Percentiles rank a stretch among this genome's conserved stretches.
phyloP scores from a whole-genome alignment of 2,329 filamentous ascomycete genomes.

The Ophiosphaerella herpotricha region DNA sequence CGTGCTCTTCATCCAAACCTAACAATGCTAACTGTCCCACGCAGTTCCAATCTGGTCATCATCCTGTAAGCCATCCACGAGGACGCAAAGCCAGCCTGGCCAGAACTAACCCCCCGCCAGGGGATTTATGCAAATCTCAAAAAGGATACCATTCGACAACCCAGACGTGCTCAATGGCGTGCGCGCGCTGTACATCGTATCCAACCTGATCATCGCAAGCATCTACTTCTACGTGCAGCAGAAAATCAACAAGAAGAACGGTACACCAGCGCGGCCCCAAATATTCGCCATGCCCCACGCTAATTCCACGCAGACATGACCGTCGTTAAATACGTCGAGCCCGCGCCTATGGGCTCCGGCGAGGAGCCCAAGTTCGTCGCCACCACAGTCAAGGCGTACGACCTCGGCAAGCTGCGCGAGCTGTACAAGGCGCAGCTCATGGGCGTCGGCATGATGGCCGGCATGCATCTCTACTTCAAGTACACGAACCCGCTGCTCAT shows the following conservation, averaged over 20 bases:
- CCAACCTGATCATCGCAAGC: slow-evolving; percentile 80
- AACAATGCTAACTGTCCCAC: slow-evolving; percentile 27
- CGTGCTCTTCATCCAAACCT: slow-evolving; percentile 3
- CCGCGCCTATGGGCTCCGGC: slow-evolving; percentile 85
- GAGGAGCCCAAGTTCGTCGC: slow-evolving; percentile 97
- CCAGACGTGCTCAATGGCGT: slow-evolving; percentile 70
- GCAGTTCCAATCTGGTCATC: slow-evolving; percentile 46
- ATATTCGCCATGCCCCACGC: not conserved
- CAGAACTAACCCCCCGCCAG: slow-evolving; percentile 19
- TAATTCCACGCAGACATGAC: slow-evolving; percentile 73
- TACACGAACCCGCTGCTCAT: slow-evolving; percentile 99
- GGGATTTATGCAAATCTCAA: slow-evolving; percentile 96
- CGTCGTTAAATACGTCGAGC: slow-evolving; percentile 98
- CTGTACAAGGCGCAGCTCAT: slow-evolving; percentile 91
- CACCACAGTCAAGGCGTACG: slow-evolving; percentile 95
- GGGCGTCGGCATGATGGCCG: slow-evolving; percentile 96
- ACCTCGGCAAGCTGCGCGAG: slow-evolving; percentile 79
- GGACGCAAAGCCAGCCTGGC: no score
- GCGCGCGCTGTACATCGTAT: slow-evolving; percentile 67
- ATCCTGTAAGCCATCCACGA: slow-evolving; percentile 34
- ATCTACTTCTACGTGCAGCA: slow-evolving; percentile 85
- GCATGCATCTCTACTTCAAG: slow-evolving; percentile 99
- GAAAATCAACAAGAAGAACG: slow-evolving; percentile 95
- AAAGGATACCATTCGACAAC: slow-evolving; percentile 93
- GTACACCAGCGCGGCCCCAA: slow-evolving; percentile 58